Conservation (phyloP, 2,329 filamentous ascomycete genomes). For the Paracamarosporium sp. region DNA sequence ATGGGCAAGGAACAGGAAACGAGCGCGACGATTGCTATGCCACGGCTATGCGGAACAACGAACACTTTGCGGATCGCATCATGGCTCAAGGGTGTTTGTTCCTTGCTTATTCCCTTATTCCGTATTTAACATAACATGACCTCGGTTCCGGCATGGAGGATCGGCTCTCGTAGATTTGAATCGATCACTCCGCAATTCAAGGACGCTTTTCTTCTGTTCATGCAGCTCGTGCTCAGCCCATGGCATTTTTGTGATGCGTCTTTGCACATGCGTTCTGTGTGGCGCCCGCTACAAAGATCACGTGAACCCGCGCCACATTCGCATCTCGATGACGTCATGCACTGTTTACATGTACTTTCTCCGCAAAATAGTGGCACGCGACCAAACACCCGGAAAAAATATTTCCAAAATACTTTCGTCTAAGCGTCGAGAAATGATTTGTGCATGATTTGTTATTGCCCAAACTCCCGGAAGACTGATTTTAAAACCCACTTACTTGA, state of each 20-base stretch:
- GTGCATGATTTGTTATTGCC: no score
- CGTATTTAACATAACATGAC: constrained; percentile 36
- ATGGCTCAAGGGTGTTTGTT: constrained; percentile 34
- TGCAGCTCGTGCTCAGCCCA: background rate
- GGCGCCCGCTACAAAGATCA: constrained; percentile 20
- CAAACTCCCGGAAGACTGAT: no score
- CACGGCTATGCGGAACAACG: constrained; percentile 13
- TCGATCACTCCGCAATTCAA: constrained; percentile 28
- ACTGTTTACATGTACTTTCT: background rate
- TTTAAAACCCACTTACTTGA: no score
- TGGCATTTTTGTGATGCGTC: no score
- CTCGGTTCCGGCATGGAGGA: constrained; percentile 27
- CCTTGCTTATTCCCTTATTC: no score
- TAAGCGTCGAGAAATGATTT: no score
- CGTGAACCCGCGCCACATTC: constrained; percentile 30
- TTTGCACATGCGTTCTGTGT: no score
- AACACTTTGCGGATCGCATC: constrained; percentile 31
- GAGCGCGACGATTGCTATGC: constrained; percentile 34
- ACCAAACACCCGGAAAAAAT: background rate
- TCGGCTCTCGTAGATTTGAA: constrained; percentile 44
- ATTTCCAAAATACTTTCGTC: no score
- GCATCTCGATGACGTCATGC: constrained; percentile 27
- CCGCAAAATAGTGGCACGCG: background rate
- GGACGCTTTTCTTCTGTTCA: constrained; percentile 26
- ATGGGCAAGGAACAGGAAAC: constrained; percentile 32